phyloP scores from a whole-genome alignment of 2,329 filamentous ascomycete species.

The Nothopassalora personata region DNA sequence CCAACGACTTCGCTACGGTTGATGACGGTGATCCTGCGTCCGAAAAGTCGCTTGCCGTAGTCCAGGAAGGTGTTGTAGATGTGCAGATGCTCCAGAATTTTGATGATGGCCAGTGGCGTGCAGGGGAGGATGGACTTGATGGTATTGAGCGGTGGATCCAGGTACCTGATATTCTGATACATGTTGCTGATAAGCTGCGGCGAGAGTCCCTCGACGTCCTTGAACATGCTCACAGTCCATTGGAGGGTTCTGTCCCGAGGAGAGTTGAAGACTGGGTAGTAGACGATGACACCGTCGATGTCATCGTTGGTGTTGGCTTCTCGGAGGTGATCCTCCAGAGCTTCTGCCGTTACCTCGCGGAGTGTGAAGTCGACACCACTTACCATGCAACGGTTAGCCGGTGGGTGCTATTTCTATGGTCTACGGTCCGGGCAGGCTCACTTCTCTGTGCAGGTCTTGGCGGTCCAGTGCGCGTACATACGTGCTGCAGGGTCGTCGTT shows the following conservation, averaged over 20 bases:
- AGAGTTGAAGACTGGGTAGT: constrained; percentile 94
- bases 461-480: constrained; percentile 95
- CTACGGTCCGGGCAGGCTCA: constrained; percentile 47
- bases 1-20: constrained; percentile 96
- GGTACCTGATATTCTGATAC: constrained; percentile 96
- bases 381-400: constrained; percentile 32
- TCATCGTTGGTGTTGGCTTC: constrained; percentile 71
- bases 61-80: constrained; percentile 95
- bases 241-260: constrained; percentile 92
- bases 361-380: constrained; percentile 81
- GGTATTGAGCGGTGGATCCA: constrained; percentile 69
- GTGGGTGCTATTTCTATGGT: neutral
- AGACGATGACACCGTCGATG: constrained; percentile 90
- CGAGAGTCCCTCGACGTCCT: constrained; percentile 92
- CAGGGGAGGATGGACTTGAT: constrained; percentile 93
- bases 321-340: constrained; percentile 82
- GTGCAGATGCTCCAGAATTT: constrained; percentile 90
- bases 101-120: constrained; percentile 91
- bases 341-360: constrained; percentile 75
- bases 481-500: constrained; percentile 85
- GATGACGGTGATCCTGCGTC: constrained; percentile 91
- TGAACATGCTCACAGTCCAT: constrained; percentile 81
- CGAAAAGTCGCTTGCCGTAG: constrained; percentile 87
- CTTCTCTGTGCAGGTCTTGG: constrained; percentile 95
- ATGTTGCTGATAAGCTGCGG: constrained; percentile 98